Evolutionary conservation across 2,329 filamentous ascomycete species (phyloP).

Genomic region (Phialemonium atrogriseum): DNA sequence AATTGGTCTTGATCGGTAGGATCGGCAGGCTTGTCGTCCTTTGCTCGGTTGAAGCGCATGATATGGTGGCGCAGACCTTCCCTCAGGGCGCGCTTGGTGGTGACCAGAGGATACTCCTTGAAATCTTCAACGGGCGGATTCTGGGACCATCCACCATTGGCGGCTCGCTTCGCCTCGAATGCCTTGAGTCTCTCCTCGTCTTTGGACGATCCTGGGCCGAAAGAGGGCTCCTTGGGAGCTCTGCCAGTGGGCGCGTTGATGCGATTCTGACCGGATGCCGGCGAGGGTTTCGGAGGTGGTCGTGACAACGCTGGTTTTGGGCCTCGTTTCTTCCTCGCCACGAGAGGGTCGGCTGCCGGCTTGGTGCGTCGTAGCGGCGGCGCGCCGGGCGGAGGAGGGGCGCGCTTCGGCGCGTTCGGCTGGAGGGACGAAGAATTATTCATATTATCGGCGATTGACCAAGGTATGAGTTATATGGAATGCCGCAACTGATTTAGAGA

Average conservation of each 20-base stretch:
- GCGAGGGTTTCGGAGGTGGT: constrained; percentile 13
- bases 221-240: constrained; percentile 16
- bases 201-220: constrained; percentile 12
- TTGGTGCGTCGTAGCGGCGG: constrained; percentile 38
- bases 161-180: constrained; percentile 32
- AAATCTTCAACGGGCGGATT: constrained; percentile 40
- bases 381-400: constrained; percentile 10
- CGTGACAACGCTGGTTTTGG: constrained; percentile 22
- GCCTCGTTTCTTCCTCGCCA: constrained; percentile 47
- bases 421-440: no score
- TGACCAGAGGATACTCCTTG: constrained; percentile 59
- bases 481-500: no score
- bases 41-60: constrained; percentile 56
- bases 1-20: constrained; percentile 67
- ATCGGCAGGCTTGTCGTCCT: constrained; percentile 55
- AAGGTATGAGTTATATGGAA: no score
- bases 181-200: no score
- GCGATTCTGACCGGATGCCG: constrained; percentile 8
- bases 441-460: no score
- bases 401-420: constrained; percentile 2
- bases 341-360: constrained; percentile 52
- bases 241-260: constrained; percentile 13
- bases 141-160: constrained; percentile 47
- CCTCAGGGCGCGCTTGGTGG: constrained; percentile 72
- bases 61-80: constrained; percentile 80